Conservation (phyloP, 1,284 basidiomycete species). For the Cryptococcus wingfieldii region DNA sequence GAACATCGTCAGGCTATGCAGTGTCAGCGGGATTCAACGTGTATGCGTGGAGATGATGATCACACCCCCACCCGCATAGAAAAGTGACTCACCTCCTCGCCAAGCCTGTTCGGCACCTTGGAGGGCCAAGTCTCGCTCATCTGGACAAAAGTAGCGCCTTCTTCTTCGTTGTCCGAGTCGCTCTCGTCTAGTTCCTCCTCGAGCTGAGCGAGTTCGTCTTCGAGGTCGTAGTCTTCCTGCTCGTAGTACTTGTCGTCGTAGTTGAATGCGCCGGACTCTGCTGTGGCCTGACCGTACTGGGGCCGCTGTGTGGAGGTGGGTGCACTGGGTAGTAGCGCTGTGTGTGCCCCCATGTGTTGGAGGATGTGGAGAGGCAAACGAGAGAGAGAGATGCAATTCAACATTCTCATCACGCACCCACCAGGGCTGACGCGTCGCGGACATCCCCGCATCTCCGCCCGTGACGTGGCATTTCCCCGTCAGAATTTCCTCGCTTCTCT, state of each 20-base stretch:
- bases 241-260: constrained; percentile 23
- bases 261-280: constrained; percentile 14
- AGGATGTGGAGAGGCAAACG: no score
- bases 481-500: not conserved
- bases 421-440: no score
- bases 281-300: constrained; percentile 6
- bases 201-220: not conserved
- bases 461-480: no score
- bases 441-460: no score
- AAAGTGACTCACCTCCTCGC: constrained; percentile 1
- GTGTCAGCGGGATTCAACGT: constrained; percentile 62
- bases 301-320: not conserved
- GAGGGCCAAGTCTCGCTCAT: constrained; percentile 31
- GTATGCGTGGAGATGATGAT: constrained; percentile 61
- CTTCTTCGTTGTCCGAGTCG: constrained; percentile 17
- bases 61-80: no score
- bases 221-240: not conserved
- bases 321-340: not conserved
- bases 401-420: no score
- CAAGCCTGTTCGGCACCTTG: constrained; percentile 25
- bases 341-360: no score
- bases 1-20: constrained; percentile 48
- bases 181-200: not conserved
- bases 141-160: constrained; percentile 7
- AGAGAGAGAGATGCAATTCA: no score